Evolutionary conservation across 805 yeast genomes (phyloP), one percentile per base, ranked within the genome.

Genomic region (Kodamaea nitidulidarum): DNA sequence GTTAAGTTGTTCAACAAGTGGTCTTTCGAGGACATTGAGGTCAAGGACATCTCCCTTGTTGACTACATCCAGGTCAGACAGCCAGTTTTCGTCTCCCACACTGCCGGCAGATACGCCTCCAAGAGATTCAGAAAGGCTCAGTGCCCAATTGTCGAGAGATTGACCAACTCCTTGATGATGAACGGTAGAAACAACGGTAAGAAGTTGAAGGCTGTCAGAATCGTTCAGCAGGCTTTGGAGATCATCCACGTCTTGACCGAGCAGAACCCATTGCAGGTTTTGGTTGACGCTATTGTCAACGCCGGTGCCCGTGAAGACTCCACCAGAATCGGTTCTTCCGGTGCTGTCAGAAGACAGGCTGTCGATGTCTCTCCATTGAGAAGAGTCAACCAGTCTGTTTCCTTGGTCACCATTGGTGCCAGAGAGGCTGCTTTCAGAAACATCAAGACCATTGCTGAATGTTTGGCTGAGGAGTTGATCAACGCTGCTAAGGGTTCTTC

Each of bases 161-260:
- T 93, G 73, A 91, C 98, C 76, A 91, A 93, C 91, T 85, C 98
- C 54, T 81, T 93, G 71, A 93, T 93, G 98, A 93, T 93, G 98
- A 90, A 93, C 85, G 99, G 99, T 81, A 91, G 98, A 82, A 93
- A 93, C 95, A 93, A 95, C 85, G 99, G 99, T 84, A 93, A 93
- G 84, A 93, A 93, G 81, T 87, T 95, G 75, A 90, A 91, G 86
- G 98, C 99, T 63, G 98, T 93, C 62, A 90, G 98, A 85, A 93
- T 93, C 72, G 88, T 93, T 73, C 87, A 95, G 82, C 98, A 93
- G 83, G 91, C 99, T 61, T 78, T 93, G 70, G 99, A 93, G 76
- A 93, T 93, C 81, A 82, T 93, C 75, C 71, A 83, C 81, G 90
- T 93, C 58, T 82, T 95, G 70, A 88, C 98, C 62, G 99, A 91